Evolutionary conservation across 2,329 filamentous ascomycete species (phyloP), one percentile per base, ranked within the genome.

Genomic region (Fusarium tjaetaba): DNA sequence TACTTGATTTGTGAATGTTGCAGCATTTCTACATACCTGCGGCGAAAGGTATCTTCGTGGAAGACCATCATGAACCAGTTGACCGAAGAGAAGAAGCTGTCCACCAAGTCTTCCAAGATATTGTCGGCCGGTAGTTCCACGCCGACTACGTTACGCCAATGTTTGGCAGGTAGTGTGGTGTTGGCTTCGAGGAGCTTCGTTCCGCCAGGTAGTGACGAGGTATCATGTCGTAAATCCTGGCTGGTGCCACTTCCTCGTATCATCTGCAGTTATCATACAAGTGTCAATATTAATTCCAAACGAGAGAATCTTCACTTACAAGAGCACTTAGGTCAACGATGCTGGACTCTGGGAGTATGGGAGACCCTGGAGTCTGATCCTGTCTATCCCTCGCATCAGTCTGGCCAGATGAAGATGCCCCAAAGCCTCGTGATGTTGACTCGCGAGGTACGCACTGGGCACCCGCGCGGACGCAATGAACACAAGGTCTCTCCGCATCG

Each of bases 61-160:
- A 58, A 58, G 5, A 58, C 41, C 55, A 58, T 58, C 55, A 58
- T 58, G 24, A 58, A 48, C 41, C 55, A 58, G 8, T 58, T 11
- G 0, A 58, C 55, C 0, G 30, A 49, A 5, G 7, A 48, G 10
- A 58, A 58, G 14, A 58, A 48, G 13, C 55, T 49, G n/a, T 48
- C 41, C 1, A 36, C 41, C 2, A 58, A 36, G 0, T 28, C 1
- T 1, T 49, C 39, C 1, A 58, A 4, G 1, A n/a, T 8, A 11
- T 36, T 1, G 7, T 48, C 30, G 0, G 20, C 10, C 1, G 55
- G 55, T 0, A 58, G 30, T 7, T 58, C 41, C 4, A 49, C 41
- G 11, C 41, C 41, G 11, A 22, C n/a, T 3, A 49, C 15, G 3
- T 48, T 48, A 1, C 55, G 30, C 41, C 55, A 58, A 5, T 58